Base-by-base conservation (phyloP, 2,329 filamentous ascomycete species). In the Basipetospora sp. region DNA sequence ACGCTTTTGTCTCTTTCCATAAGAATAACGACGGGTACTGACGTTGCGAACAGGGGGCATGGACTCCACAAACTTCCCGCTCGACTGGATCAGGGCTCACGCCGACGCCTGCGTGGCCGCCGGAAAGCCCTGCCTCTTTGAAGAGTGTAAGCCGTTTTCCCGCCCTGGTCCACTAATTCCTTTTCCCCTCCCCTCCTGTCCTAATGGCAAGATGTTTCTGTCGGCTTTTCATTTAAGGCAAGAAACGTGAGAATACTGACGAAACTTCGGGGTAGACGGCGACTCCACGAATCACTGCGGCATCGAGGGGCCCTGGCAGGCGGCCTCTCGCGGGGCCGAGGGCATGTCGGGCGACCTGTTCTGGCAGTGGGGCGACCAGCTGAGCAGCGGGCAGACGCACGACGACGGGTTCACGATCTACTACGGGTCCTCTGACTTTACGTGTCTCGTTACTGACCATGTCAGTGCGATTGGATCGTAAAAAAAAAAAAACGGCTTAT, bases 221-320 rank as follows among this genome's bases (percentile, higher is more conserved):
- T n/a, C n/a, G n/a, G n/a, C n/a, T n/a, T n/a, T 25, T 25, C 22
- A 6, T 25, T 11, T 25, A 6, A 11, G 11, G 22, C 22, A 6
- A 25, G 22, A 25, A 25, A 11, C 22, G 11, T 25, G 6, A 6
- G 6, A 6, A 6, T 25, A 25, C 22, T 25, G 22, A 25, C 22
- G 22, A 11, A 11, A 6, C 22, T 25, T 25, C 6, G 6, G 22
- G 22, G 34, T 3, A 53, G 50, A 53, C 22, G 50, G 50, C 17
- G 42, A 45, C 28, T 42, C 45, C 5, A 39, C 36, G 10, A 42
- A 49, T 33, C 48, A 53, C 41, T 54, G 52, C 42, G 35, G 44
- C 31, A 54, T 57, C 44, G 77, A 78, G 40, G 55, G 57, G 46
- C 67, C 76, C 45, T 69, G 58, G 45, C 45, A 62, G 40, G 36